Conservation (phyloP, 345 rosid species). For the Eucalyptus leucophloia region DNA sequence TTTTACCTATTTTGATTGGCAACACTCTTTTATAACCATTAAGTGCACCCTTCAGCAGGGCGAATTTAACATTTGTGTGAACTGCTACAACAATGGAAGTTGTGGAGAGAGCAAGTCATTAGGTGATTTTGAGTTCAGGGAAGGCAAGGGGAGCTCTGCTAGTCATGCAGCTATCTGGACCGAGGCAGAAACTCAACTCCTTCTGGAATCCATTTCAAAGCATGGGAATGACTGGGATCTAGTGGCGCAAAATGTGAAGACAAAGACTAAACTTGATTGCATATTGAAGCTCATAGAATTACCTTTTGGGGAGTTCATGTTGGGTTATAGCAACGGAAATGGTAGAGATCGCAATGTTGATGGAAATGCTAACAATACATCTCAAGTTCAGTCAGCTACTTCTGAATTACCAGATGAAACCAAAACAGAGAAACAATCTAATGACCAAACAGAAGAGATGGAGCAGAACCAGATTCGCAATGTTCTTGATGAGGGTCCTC, state of each 20-base stretch:
- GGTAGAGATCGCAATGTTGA: conserved; percentile 3
- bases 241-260: conserved; percentile 61
- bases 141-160: neutral
- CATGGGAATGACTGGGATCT: conserved; percentile 95
- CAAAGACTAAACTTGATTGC: conserved; percentile 72
- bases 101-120: conserved; percentile 46
- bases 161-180: conserved; percentile 50
- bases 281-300: conserved; percentile 78
- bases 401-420: conserved; percentile 12
- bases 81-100: conserved; percentile 50
- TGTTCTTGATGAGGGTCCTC: conserved; percentile 29
- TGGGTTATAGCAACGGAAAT: conserved; percentile 29
- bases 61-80: conserved; percentile 28
- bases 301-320: conserved; percentile 70
- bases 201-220: conserved; percentile 68
- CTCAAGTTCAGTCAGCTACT: conserved; percentile 11
- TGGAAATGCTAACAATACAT: conserved; percentile 1
- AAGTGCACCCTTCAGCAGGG: conserved; percentile 20
- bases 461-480: conserved; percentile 36
- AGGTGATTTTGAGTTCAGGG: conserved; percentile 48
- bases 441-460: conserved; percentile 7
- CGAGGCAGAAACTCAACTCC: conserved; percentile 70
- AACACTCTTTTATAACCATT: neutral
- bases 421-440: conserved; percentile 15
- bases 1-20: neutral